Conservation (phyloP, 257 asterid genomes). For the Oldenlandia corymbosa region DNA sequence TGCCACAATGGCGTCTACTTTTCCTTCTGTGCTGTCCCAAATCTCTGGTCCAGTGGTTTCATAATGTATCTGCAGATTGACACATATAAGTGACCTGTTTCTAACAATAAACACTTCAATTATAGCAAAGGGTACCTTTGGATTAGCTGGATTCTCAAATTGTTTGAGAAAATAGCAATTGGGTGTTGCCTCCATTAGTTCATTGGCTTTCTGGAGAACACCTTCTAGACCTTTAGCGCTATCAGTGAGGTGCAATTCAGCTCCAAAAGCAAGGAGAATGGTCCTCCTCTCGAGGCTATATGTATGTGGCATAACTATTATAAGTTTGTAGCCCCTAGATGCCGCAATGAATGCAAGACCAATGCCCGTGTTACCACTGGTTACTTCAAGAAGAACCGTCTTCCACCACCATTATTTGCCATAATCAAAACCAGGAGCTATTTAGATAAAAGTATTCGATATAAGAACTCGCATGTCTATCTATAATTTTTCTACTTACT, state of each 20-base stretch:
- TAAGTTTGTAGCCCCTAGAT: slow-evolving; percentile 37
- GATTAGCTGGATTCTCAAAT: slow-evolving; percentile 44
- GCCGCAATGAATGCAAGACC: slow-evolving; percentile 47
- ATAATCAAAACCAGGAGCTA: slow-evolving; percentile 9
- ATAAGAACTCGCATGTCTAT: not conserved
- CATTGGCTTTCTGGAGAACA: slow-evolving; percentile 27
- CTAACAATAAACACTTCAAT: slow-evolving; percentile 1
- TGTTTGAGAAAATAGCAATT: slow-evolving; percentile 31
- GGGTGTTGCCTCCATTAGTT: slow-evolving; percentile 32
- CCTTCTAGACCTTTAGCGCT: slow-evolving; percentile 32
- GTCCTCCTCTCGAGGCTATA: slow-evolving; percentile 40
- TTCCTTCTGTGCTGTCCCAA: slow-evolving; percentile 36
- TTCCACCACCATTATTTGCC: slow-evolving; percentile 8
- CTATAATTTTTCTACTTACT: not conserved
- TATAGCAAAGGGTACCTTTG: slow-evolving; percentile 23
- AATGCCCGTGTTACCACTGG: slow-evolving; percentile 48
- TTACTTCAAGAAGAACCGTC: slow-evolving; percentile 39
- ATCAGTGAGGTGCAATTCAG: slow-evolving; percentile 33
- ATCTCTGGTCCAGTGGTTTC: slow-evolving; percentile 55
- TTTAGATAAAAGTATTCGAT: not conserved
- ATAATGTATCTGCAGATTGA: slow-evolving; percentile 32
- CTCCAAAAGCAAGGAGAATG: slow-evolving; percentile 41
- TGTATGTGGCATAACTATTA: slow-evolving; percentile 34
- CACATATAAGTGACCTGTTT: not conserved
- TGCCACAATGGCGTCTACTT: slow-evolving; percentile 32